A percentile compares a stretch with the other conserved stretches of the same genome.
phyloP scores from a whole-genome alignment of 805 yeast species.

The Jamesozyma jinghongensis region DNA sequence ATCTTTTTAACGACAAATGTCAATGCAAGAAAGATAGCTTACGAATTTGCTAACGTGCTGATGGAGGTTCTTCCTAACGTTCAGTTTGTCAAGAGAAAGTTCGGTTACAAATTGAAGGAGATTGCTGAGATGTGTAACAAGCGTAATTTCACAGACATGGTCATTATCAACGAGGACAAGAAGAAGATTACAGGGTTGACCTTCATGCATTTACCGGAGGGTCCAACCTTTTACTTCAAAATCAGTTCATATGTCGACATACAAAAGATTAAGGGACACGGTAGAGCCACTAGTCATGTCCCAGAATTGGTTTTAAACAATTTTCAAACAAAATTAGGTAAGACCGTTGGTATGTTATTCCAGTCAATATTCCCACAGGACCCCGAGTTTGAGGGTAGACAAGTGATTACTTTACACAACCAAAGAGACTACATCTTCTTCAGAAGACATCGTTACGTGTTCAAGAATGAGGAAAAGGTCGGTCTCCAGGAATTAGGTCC shows the following conservation, averaged over 20 bases:
- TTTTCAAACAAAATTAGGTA: conserved; percentile 86
- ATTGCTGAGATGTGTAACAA: conserved; percentile 77
- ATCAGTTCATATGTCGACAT: conserved; percentile 69
- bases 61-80: conserved; percentile 79
- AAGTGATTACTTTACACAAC: conserved; percentile 90
- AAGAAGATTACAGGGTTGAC: conserved; percentile 87
- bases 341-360: conserved; percentile 84
- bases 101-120: conserved; percentile 74
- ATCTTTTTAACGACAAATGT: conserved; percentile 84
- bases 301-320: conserved; percentile 91
- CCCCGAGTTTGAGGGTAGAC: conserved; percentile 93
- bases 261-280: conserved; percentile 75
- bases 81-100: conserved; percentile 78
- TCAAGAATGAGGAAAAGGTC: conserved; percentile 81
- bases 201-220: conserved; percentile 86
- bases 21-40: conserved; percentile 76
- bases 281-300: conserved; percentile 78
- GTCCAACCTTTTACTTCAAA: conserved; percentile 91
- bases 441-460: conserved; percentile 88
- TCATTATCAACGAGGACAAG: conserved; percentile 90
- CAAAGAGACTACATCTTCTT: conserved; percentile 94
- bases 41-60: conserved; percentile 79
- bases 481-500: conserved; percentile 97
- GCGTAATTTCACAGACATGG: conserved; percentile 77
- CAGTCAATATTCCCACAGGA: conserved; percentile 86